phyloP scores from a whole-genome alignment of 441 rosid species.

The Corymbia citriodora region DNA sequence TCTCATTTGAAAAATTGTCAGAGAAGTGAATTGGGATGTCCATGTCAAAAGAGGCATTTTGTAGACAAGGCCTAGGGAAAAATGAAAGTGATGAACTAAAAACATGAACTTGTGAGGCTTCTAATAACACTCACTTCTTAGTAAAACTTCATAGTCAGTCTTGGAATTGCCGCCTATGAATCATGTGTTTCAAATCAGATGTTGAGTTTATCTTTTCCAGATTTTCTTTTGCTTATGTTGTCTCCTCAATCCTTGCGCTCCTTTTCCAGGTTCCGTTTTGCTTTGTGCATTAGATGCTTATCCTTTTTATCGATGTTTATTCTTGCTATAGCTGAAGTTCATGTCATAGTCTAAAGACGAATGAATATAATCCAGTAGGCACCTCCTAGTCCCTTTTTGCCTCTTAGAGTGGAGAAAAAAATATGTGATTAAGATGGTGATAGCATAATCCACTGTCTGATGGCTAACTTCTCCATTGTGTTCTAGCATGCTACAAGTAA shows the following conservation, averaged over 20 bases:
- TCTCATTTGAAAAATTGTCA: background rate
- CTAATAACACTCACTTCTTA: background rate
- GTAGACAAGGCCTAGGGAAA: accelerated
- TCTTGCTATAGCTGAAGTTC: background rate
- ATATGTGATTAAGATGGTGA: background rate
- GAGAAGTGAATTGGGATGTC: background rate
- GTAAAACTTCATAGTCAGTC: background rate
- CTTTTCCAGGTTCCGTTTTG: background rate
- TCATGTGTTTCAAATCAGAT: background rate
- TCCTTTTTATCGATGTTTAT: background rate
- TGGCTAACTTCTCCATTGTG: background rate
- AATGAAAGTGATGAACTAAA: background rate
- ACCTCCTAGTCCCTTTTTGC: background rate
- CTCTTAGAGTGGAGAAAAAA: background rate
- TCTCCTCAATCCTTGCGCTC: background rate
- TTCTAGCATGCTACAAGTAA: background rate
- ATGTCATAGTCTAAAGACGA: background rate
- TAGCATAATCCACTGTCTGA: background rate
- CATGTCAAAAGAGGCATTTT: background rate
- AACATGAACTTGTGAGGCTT: background rate
- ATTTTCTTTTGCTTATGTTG: background rate
- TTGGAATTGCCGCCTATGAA: background rate
- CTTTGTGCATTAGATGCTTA: background rate
- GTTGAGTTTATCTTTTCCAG: background rate
- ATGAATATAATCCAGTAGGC: background rate